Conservation (phyloP, 176 grass and related monocot genomes). For the Poa pratensis region DNA sequence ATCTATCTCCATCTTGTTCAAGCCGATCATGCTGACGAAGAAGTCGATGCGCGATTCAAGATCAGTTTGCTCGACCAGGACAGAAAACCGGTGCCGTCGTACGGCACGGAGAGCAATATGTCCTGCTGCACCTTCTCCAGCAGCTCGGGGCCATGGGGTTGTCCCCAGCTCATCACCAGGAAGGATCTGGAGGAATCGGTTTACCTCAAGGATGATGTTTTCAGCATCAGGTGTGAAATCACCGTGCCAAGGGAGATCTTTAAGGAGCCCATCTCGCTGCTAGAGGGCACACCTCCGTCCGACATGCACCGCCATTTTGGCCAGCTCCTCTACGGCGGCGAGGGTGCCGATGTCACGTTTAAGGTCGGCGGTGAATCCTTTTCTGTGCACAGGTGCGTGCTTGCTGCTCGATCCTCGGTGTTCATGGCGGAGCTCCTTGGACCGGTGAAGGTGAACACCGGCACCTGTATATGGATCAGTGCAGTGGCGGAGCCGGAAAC, state of each 20-base stretch:
- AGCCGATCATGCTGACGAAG: too few species aligned
- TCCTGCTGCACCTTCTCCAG: background rate
- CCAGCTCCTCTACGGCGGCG: background rate
- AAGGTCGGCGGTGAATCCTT: background rate
- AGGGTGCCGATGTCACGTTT: background rate
- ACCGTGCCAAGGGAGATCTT: background rate
- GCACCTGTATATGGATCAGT: background rate
- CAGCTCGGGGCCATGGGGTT: background rate
- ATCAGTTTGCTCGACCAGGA: background rate
- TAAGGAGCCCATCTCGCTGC: background rate
- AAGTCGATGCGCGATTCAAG: background rate
- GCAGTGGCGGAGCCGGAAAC: too few species aligned
- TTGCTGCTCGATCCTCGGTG: background rate
- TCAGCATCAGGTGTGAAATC: background rate
- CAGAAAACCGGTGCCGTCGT: background rate
- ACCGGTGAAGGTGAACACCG: background rate
- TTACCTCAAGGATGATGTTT: background rate
- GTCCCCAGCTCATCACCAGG: background rate
- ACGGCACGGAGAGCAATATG: background rate
- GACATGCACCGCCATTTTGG: background rate
- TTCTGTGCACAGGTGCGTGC: background rate
- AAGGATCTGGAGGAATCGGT: constrained; percentile 7
- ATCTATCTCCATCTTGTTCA: background rate
- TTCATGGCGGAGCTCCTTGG: background rate
- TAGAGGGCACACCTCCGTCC: background rate